Evolutionary conservation across 1,284 basidiomycete species (phyloP), one percentile per base, ranked within the genome.

Genomic region (Malassezia arunalokei): DNA sequence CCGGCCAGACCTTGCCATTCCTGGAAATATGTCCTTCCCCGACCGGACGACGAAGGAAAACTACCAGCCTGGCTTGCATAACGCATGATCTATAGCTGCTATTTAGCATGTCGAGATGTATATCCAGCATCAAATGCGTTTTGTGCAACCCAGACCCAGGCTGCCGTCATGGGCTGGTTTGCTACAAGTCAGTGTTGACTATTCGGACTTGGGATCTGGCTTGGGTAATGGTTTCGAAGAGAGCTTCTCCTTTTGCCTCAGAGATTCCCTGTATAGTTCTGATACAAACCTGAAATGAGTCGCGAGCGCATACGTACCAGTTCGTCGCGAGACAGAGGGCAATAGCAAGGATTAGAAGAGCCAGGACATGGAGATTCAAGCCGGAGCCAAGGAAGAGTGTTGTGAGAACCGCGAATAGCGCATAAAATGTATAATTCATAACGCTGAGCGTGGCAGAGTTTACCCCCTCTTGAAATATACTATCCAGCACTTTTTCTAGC

Each of bases 1-100:
- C 24, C 82, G 89, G 70, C 79, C 81, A n/a, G 77, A 78, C 30
- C 78, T 86, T 37, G 87, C 87, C 11, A 65, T 87, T 24, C 83
- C 88, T 6, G 87, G 90, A 67, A 88, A 87, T 74, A 74, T 91
- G 48, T 87, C 57, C 8, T 51, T 48, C 30, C 68, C 68, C 11
- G 41, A 59, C 43, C 29, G 45, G 39, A 11, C 27, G 17, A 46
- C 53, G 15, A 46, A 43, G 32, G 53, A 55, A 37, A 50, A 49
- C 17, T 37, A 41, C 29, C 17, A 33, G 8, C 53, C 53, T 4
- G 53, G 53, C 8, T 28, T 43, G 5, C 27, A n/a, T 33, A 42
- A 28, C 31, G 31, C 42, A 40, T 37, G 43, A 30, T 17, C 39
- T 11, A 29, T 29, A 43, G 12, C 39, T 35, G 33, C 15, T 11